Evolutionary conservation across 148 eudicot genomes (phyloP).

Genomic region (Vaccinium macrocarpon): DNA sequence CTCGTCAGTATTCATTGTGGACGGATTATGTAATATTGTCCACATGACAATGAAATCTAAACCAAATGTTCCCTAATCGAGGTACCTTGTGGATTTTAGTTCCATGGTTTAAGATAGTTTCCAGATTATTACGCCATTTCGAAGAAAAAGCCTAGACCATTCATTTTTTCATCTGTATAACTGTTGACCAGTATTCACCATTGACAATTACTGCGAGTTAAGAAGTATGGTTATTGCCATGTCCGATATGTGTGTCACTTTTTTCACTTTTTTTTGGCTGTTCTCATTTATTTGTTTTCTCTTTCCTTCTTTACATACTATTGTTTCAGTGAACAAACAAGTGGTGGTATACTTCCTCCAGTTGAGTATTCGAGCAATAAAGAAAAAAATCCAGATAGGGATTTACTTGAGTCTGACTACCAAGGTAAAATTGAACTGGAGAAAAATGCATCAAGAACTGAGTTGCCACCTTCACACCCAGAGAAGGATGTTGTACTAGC

Average conservation of each 20-base stretch:
- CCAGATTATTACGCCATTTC: neutral
- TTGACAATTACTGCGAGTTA: neutral
- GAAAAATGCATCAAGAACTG: constrained; percentile 44
- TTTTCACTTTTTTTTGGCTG: neutral
- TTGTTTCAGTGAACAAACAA: constrained; percentile 50
- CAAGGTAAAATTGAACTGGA: constrained; percentile 39
- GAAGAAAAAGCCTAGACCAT: too few relatives aligned
- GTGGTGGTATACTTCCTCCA: constrained; percentile 26
- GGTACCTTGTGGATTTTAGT: neutral
- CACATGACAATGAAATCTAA: neutral
- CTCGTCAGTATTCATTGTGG: neutral
- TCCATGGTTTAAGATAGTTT: neutral
- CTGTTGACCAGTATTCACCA: neutral
- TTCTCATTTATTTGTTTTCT: neutral
- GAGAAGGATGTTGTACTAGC: constrained; percentile 47
- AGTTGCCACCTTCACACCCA: constrained; percentile 34
- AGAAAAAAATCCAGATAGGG: constrained; percentile 41
- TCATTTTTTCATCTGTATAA: neutral
- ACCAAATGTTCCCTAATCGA: neutral
- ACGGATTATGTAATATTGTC: neutral
- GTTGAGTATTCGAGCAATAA: constrained; percentile 33
- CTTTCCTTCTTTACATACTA: neutral
- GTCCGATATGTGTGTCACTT: neutral
- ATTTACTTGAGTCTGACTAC: constrained; percentile 30
- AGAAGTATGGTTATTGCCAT: neutral